These are phyloP conservation scores for Penicillium egyptiacum DNA, from an alignment of 495 filamentous ascomycete species.

Conservation along the genomic window DNA sequence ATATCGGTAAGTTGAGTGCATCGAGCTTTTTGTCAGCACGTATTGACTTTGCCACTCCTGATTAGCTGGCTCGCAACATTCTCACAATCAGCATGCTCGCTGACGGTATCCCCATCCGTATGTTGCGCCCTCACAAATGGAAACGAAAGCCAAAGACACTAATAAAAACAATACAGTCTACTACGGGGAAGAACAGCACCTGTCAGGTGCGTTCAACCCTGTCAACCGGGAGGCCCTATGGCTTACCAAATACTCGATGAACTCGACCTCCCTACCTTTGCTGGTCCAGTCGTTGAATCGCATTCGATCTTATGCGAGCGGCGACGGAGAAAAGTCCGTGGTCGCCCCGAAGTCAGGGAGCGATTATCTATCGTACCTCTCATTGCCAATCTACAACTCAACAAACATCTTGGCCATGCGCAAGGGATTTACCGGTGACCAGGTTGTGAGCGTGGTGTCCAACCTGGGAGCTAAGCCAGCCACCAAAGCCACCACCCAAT, in stretches of 20 bases:
- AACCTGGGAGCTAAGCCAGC: constrained; percentile 20
- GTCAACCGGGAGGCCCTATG: constrained; percentile 70
- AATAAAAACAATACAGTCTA: constrained; percentile 34
- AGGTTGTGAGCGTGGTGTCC: constrained; percentile 24
- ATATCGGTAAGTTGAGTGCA: constrained; percentile 30
- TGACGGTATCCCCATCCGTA: constrained; percentile 56
- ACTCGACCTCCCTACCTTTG: constrained; percentile 39
- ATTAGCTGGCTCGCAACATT: constrained; percentile 56
- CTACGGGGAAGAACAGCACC: constrained; percentile 67
- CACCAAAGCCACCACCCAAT: constrained; percentile 10
- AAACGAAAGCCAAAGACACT: constrained; percentile 4
- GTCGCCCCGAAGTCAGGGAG: constrained; percentile 13
- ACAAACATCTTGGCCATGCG: constrained; percentile 20
- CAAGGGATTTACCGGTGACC: constrained; percentile 23
- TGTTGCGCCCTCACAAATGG: constrained; percentile 2
- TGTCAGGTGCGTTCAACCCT: constrained; percentile 56
- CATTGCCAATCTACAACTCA: constrained; percentile 19
- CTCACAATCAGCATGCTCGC: constrained; percentile 65
- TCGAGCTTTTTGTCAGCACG: constrained; percentile 7
- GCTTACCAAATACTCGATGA: constrained; percentile 60
- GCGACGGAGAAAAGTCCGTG: constrained; percentile 17
- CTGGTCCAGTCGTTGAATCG: constrained; percentile 20
- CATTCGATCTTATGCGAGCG: constrained; percentile 18
- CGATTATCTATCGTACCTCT: constrained; percentile 20
- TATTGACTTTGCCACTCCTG: constrained; percentile 22